Conservation (phyloP, 345 rosid species). For the Aurinia saxatilis region DNA sequence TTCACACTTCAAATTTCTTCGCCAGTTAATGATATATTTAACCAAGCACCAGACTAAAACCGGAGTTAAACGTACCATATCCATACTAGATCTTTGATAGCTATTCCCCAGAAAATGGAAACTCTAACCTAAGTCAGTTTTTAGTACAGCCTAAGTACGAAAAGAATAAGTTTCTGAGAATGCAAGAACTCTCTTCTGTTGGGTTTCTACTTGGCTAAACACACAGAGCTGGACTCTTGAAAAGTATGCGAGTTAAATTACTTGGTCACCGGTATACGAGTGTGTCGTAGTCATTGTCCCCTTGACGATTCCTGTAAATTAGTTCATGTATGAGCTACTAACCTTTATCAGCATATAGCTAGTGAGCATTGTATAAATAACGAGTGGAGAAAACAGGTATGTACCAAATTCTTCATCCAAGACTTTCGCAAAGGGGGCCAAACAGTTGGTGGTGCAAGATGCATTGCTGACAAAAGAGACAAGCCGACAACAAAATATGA, state of each 20-base stretch:
- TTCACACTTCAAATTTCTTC: background rate
- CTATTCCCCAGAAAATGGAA: too few relatives aligned
- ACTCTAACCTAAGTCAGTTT: too few relatives aligned
- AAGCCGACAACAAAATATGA: background rate
- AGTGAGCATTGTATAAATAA: background rate
- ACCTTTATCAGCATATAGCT: background rate
- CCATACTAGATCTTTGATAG: too few relatives aligned
- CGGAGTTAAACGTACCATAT: too few relatives aligned
- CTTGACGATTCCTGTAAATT: slow-evolving; percentile 78
- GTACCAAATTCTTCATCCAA: slow-evolving; percentile 91
- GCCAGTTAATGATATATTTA: background rate
- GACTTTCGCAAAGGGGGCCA: slow-evolving; percentile 90
- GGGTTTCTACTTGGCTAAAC: background rate
- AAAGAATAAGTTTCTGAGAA: background rate
- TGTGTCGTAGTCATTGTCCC: slow-evolving; percentile 99
- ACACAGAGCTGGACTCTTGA: background rate
- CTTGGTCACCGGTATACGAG: slow-evolving; percentile 99
- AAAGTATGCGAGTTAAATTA: slow-evolving; percentile 17
- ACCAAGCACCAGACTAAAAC: background rate
- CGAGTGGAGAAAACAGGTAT: background rate
- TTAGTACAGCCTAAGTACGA: too few relatives aligned
- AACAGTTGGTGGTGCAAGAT: slow-evolving; percentile 96
- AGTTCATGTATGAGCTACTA: background rate
- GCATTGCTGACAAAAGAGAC: slow-evolving; percentile 64
- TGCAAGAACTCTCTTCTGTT: background rate